Conservation (phyloP, 192 early-diverging fungal species). For the Podila verticillata region DNA sequence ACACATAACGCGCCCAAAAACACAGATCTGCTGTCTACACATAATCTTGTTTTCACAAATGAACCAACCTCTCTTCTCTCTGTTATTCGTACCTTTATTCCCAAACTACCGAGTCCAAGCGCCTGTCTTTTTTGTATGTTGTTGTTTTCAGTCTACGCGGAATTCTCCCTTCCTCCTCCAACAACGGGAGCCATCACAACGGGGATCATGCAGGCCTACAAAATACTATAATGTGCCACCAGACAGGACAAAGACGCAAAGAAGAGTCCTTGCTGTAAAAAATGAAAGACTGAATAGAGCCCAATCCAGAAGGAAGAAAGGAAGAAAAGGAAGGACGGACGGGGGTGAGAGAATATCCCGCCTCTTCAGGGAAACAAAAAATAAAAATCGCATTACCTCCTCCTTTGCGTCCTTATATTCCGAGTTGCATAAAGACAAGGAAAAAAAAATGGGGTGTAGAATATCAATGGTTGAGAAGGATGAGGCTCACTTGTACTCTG, state of each 20-base stretch:
- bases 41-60: neutral
- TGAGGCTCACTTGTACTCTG: too few species aligned
- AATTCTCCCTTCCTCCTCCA: neutral
- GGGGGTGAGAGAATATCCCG: neutral
- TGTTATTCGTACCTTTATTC: neutral
- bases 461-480: too few species aligned
- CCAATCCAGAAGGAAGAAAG: neutral
- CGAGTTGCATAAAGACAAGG: too few species aligned
- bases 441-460: too few species aligned
- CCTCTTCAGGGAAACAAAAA: too few species aligned
- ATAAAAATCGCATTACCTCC: too few species aligned
- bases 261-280: slow-evolving; percentile 1
- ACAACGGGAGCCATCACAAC: too few species aligned
- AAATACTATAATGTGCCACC: too few species aligned
- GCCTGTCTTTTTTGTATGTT: neutral
- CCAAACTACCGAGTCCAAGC: neutral
- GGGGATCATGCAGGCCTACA: too few species aligned
- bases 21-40: neutral
- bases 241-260: neutral
- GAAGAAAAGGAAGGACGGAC: neutral
- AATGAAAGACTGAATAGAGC: neutral
- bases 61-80: slow-evolving; percentile 1
- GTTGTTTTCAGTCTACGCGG: neutral
- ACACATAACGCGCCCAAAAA: too few species aligned
- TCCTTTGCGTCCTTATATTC: too few species aligned